phyloP scores from a whole-genome alignment of 805 yeast species.

The Kodamaea fukazawae region DNA sequence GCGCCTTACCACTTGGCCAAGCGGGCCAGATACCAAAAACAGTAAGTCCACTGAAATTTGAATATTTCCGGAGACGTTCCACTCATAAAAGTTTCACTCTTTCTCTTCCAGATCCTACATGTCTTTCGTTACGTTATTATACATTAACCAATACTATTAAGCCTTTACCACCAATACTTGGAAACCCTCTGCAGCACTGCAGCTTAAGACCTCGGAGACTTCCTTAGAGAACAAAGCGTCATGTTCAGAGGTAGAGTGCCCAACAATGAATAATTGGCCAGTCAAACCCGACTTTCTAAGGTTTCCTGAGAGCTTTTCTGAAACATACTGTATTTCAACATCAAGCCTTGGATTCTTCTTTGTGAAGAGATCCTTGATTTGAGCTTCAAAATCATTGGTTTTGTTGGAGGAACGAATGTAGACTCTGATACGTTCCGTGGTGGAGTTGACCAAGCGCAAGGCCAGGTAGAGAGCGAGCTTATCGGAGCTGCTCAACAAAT shows the following conservation, averaged over 20 bases:
- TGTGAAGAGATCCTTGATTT: slow-evolving; percentile 8
- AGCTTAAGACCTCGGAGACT: slow-evolving; percentile 21
- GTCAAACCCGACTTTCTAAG: slow-evolving; percentile 12
- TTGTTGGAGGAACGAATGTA: slow-evolving; percentile 18
- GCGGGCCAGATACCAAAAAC: slow-evolving; percentile 30
- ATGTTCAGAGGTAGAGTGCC: slow-evolving; percentile 17
- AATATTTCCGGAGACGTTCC: background rate
- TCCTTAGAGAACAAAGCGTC: slow-evolving; percentile 17
- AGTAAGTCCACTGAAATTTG: background rate
- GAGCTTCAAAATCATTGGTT: slow-evolving; percentile 13
- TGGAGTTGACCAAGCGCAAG: slow-evolving; percentile 17
- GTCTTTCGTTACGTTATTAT: too few species aligned
- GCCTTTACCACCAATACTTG: slow-evolving; percentile 22
- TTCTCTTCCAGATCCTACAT: too few species aligned
- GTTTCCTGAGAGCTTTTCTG: slow-evolving; percentile 17
- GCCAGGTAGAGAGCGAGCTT: slow-evolving; percentile 30
- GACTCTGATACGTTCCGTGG: slow-evolving; percentile 17
- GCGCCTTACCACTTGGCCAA: slow-evolving; percentile 57
- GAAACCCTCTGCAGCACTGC: slow-evolving; percentile 23
- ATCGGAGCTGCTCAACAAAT: slow-evolving; percentile 33
- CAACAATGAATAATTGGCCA: slow-evolving; percentile 24
- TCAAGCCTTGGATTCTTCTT: slow-evolving; percentile 11
- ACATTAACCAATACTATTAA: slow-evolving; percentile 1
- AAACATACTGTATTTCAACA: slow-evolving; percentile 15
- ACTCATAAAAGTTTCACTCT: too few species aligned